phyloP scores from a whole-genome alignment of 2,329 filamentous ascomycete genomes.

The Stromatinia cepivora region DNA sequence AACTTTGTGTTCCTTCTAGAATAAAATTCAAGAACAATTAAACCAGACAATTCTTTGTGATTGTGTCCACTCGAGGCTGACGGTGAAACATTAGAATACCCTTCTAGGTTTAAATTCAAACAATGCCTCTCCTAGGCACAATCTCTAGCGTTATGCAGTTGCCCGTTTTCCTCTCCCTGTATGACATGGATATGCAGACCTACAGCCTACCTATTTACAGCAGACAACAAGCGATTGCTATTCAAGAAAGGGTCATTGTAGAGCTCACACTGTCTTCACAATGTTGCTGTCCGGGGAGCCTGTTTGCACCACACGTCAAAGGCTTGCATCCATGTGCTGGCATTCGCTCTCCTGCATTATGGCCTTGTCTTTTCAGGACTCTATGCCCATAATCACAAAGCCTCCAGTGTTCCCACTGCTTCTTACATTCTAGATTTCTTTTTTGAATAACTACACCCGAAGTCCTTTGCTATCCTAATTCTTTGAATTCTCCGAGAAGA shows the following conservation, averaged over 20 bases:
- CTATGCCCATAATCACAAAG: constrained; percentile 26
- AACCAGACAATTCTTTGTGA: constrained; percentile 27
- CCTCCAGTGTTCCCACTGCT: constrained; percentile 13
- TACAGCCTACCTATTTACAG: constrained; percentile 22
- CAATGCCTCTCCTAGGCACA: constrained; percentile 23
- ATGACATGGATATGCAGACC: constrained; percentile 25
- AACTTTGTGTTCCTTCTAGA: constrained; percentile 26
- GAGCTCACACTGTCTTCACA: constrained; percentile 22
- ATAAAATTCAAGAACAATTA: constrained; percentile 23
- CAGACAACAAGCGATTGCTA: constrained; percentile 34
- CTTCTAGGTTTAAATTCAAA: constrained; percentile 24
- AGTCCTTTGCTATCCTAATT: constrained; percentile 38
- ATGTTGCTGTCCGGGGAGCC: constrained; percentile 39
- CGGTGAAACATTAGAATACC: constrained; percentile 31
- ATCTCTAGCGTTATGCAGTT: constrained; percentile 30
- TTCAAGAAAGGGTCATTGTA: constrained; percentile 20
- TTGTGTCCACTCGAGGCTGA: constrained; percentile 36
- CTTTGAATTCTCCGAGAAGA: constrained; percentile 38
- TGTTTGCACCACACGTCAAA: constrained; percentile 36
- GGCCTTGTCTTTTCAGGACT: constrained; percentile 30
- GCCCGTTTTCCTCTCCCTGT: constrained; percentile 23
- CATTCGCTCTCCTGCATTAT: constrained; percentile 38
- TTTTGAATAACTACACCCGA: constrained; percentile 39
- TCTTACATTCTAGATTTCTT: constrained; percentile 19
- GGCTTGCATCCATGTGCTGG: constrained; percentile 39